These are phyloP conservation scores for Sporothrix pseudoabietina DNA, from an alignment of 2,329 filamentous ascomycete genomes.

Conservation along the genomic window DNA sequence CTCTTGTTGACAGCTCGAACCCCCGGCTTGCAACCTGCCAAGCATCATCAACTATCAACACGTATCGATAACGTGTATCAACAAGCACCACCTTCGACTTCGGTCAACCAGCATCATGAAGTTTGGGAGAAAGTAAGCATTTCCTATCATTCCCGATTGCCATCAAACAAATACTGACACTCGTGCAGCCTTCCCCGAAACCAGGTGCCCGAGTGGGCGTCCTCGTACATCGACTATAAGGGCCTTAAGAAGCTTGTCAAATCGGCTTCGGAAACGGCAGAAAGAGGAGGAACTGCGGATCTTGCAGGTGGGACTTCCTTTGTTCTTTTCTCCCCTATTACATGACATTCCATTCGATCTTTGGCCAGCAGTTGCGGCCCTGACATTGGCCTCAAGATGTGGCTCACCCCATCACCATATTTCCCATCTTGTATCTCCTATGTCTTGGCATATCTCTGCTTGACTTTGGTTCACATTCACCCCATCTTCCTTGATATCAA, in stretches of 20 bases:
- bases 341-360: not conserved
- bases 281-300: slow-evolving; percentile 75
- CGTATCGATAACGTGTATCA: not conserved
- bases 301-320: slow-evolving; percentile 73
- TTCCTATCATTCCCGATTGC: not conserved
- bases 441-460: not conserved
- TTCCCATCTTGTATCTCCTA: not conserved
- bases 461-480: not conserved
- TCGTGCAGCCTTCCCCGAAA: slow-evolving; percentile 64
- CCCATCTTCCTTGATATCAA: not conserved
- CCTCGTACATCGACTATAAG: slow-evolving; percentile 86
- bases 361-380: not conserved
- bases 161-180: slow-evolving; percentile 10
- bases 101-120: slow-evolving; percentile 39
- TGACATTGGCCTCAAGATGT: slow-evolving; percentile 19
- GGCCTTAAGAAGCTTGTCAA: slow-evolving; percentile 95
- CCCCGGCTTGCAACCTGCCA: not conserved
- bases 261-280: slow-evolving; percentile 65
- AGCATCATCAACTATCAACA: not conserved
- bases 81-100: not conserved
- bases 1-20: not conserved
- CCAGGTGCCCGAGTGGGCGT: slow-evolving; percentile 84
- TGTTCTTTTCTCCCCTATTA: slow-evolving; percentile 36
- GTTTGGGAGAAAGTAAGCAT: slow-evolving; percentile 43
- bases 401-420: not conserved